Evolutionary conservation across 495 filamentous ascomycete genomes (phyloP).

Genomic region (Neurospora hispaniola): DNA sequence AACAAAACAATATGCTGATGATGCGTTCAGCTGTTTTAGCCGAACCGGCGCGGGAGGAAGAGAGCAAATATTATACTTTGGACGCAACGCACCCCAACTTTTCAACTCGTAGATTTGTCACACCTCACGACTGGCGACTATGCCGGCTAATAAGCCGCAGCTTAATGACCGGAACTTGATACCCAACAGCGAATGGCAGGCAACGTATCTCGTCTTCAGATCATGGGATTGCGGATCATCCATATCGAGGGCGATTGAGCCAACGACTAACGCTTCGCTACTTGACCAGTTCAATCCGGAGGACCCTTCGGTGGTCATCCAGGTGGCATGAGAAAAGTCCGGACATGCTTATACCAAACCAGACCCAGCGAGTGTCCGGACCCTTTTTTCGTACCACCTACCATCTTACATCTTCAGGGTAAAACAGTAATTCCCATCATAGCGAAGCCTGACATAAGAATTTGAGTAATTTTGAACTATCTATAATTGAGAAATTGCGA

Average conservation of each 20-base stretch:
- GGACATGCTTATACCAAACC: too few relatives aligned
- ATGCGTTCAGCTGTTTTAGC: neutral
- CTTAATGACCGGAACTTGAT: constrained; percentile 13
- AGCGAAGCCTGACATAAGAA: neutral
- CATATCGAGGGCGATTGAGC: constrained; percentile 13
- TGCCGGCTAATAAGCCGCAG: constrained; percentile 15
- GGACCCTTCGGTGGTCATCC: neutral
- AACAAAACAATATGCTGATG: neutral
- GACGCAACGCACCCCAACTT: neutral
- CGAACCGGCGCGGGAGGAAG: neutral
- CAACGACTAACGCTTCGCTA: constrained; percentile 22
- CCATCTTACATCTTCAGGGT: neutral
- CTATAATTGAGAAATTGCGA: neutral
- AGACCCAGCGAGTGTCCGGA: too few relatives aligned
- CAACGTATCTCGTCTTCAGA: constrained; percentile 21
- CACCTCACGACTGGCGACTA: neutral
- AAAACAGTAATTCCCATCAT: neutral
- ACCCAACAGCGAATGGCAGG: constrained; percentile 3
- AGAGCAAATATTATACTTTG: neutral
- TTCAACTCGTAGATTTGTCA: neutral
- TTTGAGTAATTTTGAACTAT: neutral
- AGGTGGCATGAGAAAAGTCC: too few relatives aligned
- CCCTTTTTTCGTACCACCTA: too few relatives aligned
- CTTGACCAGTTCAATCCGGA: neutral
- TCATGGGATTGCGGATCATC: constrained; percentile 12